Percentiles rank a stretch among this genome's conserved stretches.
Conservation (phyloP, 805 yeast species). For the Saccharomycopsis sp. region DNA sequence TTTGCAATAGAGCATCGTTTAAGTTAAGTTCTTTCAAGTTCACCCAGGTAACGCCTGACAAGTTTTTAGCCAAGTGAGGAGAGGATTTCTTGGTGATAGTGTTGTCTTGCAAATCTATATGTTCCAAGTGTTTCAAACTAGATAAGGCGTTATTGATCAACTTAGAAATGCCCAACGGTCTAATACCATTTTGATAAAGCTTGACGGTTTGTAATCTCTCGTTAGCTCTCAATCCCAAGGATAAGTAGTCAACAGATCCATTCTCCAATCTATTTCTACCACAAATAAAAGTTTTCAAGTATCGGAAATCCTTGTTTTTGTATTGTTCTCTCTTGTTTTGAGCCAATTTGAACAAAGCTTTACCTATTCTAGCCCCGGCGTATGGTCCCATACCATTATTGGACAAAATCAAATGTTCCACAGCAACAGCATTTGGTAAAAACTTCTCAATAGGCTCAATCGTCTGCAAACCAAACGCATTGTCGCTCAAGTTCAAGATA, state of each 20-base stretch:
- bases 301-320: constrained; percentile 29
- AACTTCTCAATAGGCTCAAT: constrained; percentile 81
- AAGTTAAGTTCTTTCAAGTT: constrained; percentile 67
- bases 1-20: constrained; percentile 80
- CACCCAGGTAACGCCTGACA: constrained; percentile 49
- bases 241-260: constrained; percentile 80
- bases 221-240: constrained; percentile 79
- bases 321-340: constrained; percentile 39
- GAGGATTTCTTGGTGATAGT: constrained; percentile 75
- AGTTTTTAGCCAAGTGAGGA: constrained; percentile 47
- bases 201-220: constrained; percentile 61
- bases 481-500: constrained; percentile 80
- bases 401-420: constrained; percentile 80
- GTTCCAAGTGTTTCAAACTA: constrained; percentile 48
- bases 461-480: constrained; percentile 94
- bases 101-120: constrained; percentile 87
- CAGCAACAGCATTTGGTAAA: constrained; percentile 62
- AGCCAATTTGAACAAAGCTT: constrained; percentile 67
- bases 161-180: constrained; percentile 83
- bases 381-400: constrained; percentile 98
- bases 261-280: constrained; percentile 96
- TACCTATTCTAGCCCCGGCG: constrained; percentile 92
- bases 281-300: constrained; percentile 81
- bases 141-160: constrained; percentile 66
- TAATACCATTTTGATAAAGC: constrained; percentile 92